Evolutionary conservation across 768 basidiomycete species (phyloP).

Genomic region (Boletus fagicola): DNA sequence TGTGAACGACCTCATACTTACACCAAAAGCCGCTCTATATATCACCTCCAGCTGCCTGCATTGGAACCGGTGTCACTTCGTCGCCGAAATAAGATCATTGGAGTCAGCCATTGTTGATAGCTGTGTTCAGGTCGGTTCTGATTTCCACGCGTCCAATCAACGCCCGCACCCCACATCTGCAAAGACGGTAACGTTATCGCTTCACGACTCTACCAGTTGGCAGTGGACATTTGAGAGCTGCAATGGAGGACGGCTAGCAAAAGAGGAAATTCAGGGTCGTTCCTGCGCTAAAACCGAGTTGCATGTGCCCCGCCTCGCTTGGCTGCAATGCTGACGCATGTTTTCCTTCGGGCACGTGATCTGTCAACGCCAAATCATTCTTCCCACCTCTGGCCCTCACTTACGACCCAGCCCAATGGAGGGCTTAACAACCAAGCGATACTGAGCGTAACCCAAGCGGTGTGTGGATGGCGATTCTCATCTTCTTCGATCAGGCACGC

Average conservation of each 20-base stretch:
- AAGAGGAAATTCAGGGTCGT: not conserved
- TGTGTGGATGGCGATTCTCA: conserved; percentile 22
- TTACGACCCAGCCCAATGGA: conserved; percentile 8
- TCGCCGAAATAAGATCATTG: not conserved
- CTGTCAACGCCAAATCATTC: conserved; percentile 6
- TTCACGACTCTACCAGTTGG: not conserved
- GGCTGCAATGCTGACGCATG: not conserved
- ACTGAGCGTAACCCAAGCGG: conserved; percentile 18
- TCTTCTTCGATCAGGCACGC: conserved; percentile 30
- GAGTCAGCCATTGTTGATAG: not conserved
- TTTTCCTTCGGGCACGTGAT: conserved; percentile 29
- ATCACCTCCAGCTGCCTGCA: conserved; percentile 9
- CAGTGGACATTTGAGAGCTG: not conserved
- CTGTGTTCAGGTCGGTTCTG: not conserved
- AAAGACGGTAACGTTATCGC: not conserved
- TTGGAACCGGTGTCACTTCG: not conserved
- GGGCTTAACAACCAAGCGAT: conserved; percentile 11
- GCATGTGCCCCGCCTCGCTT: not conserved
- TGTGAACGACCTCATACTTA: conserved; percentile 19
- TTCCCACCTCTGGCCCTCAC: not conserved
- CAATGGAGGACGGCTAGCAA: not conserved
- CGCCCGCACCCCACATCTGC: conserved; percentile 2
- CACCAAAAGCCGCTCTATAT: conserved; percentile 12
- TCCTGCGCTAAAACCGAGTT: not conserved
- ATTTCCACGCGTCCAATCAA: conserved; percentile 11